Evolutionary conservation across 1,284 basidiomycete species (phyloP), one percentile per base, ranked within the genome.

Genomic region (Marasmius fiardii): DNA sequence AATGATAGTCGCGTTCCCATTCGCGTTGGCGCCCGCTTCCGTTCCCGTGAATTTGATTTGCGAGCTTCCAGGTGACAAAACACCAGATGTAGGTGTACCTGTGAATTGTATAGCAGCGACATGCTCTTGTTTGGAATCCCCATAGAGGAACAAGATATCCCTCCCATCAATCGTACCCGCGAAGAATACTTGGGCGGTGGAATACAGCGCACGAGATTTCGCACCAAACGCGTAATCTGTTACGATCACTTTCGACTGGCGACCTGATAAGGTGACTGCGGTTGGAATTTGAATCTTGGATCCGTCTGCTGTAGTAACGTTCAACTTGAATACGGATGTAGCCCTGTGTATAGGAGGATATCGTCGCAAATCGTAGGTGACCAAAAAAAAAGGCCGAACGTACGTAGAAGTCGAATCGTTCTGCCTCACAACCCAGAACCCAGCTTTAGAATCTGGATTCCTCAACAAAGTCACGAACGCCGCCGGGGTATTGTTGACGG

Each of bases 351-450:
- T 34, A 31, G 28, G 53, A 58, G 7, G 41, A 37, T 20, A 47
- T 52, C n/a, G n/a, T n/a, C n/a, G n/a, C n/a, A n/a, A n/a, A n/a
- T n/a, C n/a, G n/a, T 31, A 52, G 26, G 26, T 47, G 43, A 14
- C 4, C n/a, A 45, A 21, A 31, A 23, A 28, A 35, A 41, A 28
- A 39, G 26, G 16, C 39, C 21, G 26, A 14, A 68, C 83, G 65
- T 58, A 89, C 88, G 74, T 82, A 2, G 86, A 86, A 1, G 80
- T 83, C 5, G 87, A 86, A 65, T 83, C 73, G 2, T 65, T 71
- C 61, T 93, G 89, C 7, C 92, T 77, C 14, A 79, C 76, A 53
- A 93, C 78, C 64, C 86, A 90, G 69, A 92, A 93, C 3, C 78
- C 76, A 1, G 86, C 72, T 2, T 70, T 69, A 0, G 78, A 82